A percentile compares a stretch with the other conserved stretches of the same genome.
Evolutionary conservation across 2,329 filamentous ascomycete species (phyloP).

Genomic region (Verticillium tricorpus): DNA sequence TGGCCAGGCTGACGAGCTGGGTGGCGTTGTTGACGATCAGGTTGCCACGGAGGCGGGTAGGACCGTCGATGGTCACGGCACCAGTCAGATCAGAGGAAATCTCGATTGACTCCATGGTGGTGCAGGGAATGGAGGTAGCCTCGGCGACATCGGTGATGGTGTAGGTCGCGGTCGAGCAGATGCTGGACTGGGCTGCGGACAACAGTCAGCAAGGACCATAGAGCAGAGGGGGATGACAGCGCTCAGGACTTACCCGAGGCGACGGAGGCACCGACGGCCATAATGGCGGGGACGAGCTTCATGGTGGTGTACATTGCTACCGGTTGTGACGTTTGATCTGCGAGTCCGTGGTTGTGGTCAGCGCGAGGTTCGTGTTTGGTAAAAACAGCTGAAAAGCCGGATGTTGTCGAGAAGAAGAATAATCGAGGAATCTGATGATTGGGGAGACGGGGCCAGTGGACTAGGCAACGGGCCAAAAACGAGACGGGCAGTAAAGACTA

Average conservation of each 20-base stretch:
- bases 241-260: conserved; percentile 35
- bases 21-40: conserved; percentile 58
- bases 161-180: conserved; percentile 32
- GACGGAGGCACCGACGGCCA: conserved; percentile 35
- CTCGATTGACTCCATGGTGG: conserved; percentile 61
- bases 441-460: not conserved
- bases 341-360: not conserved
- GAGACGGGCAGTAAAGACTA: not conserved
- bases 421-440: not conserved
- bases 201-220: not conserved
- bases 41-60: conserved; percentile 51
- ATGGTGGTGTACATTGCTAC: conserved; percentile 43
- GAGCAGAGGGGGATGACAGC: not conserved
- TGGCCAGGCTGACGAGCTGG: conserved; percentile 57
- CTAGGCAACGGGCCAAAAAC: not conserved
- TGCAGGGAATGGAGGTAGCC: conserved; percentile 60
- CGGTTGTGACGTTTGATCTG: not conserved
- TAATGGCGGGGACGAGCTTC: conserved; percentile 38
- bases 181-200: conserved; percentile 25
- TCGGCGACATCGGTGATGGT: conserved; percentile 63
- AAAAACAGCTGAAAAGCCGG: not conserved
- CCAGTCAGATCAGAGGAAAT: conserved; percentile 54
- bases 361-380: not conserved
- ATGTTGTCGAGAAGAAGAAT: not conserved
- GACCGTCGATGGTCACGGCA: conserved; percentile 57